Base-by-base conservation (phyloP, 1,284 basidiomycete species). In the Porodaedalea pini region DNA sequence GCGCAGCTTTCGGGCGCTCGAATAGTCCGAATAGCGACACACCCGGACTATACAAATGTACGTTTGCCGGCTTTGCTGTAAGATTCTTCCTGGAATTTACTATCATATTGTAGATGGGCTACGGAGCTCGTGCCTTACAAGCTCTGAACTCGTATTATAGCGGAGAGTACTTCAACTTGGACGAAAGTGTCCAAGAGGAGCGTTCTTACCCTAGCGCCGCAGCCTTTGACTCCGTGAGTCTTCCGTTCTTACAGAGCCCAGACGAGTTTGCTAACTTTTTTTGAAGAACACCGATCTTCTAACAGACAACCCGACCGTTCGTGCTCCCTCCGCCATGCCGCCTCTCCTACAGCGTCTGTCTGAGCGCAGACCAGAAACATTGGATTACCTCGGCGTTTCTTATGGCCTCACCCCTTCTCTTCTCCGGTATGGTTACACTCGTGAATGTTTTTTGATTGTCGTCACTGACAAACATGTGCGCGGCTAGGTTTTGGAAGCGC, bases 381-480 rank as follows among this genome's bases (percentile, higher is more conserved):
- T 99, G 32, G 96, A 99, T 72, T 99, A 97, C 71, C 78, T 99
- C 4, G 96, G 97, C 45, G 96, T 98, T 0, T 96, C 93, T 27
- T 99, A 97, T 69, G 97, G 97, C 8, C 77, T 99, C 49, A 98
- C 96, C 0, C 82, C 92, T 2, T 86, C 85, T 64, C 78, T 99
- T 0, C 81, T 99, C 54, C 79, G 92, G 79, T 86, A 58, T 15
- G 71, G 63, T 11, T 19, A 27, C 13, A 54, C 2, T 43, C 25
- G 63, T 21, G 15, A 47, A 8, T 41, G 27, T 40, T n/a, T 27
- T 21, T 7, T n/a, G 3, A 7, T 17, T 7, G 45, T 51, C 4
- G 56, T 17, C 23, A 27, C 41, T 60, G 54, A 34, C 29, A 56
- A 23, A n/a, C 3, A 11, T 41, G 40, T 21, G 3, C 17, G 7